Conservation (phyloP, 140 eudicot genomes). For the Stevia rebaudiana region DNA sequence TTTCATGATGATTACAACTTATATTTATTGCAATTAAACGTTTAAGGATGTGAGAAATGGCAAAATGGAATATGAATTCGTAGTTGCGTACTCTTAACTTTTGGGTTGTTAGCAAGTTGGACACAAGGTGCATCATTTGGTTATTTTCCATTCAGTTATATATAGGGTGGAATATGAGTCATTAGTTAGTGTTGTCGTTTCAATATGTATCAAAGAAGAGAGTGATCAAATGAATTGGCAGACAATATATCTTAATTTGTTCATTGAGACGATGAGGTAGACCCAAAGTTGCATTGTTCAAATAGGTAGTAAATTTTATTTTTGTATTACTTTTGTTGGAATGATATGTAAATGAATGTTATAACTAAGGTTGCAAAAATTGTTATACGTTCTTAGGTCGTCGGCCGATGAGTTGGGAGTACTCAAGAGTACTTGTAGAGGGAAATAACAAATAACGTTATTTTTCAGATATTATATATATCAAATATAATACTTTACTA, state of each 20-base stretch:
- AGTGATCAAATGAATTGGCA: constrained; percentile 29
- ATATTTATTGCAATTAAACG: background rate
- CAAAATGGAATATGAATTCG: background rate
- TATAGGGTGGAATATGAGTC: constrained; percentile 35
- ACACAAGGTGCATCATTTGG: constrained; percentile 1
- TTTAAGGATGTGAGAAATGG: constrained; percentile 11
- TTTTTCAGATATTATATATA: no score
- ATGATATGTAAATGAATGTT: no score
- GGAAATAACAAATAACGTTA: no score
- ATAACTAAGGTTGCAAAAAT: no score
- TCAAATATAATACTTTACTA: no score
- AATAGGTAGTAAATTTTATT: background rate
- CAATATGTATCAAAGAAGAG: constrained; percentile 26
- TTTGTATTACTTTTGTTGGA: no score
- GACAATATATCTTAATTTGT: constrained; percentile 30
- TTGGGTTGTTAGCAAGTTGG: constrained; percentile 4
- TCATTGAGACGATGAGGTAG: constrained; percentile 26
- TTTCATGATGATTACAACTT: background rate
- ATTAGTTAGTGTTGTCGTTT: constrained; percentile 38
- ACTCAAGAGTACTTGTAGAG: no score
- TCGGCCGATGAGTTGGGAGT: no score
- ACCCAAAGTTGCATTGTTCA: constrained; percentile 27
- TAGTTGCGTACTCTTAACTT: background rate
- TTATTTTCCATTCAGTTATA: constrained; percentile 3
- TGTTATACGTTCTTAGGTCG: no score